A percentile compares a stretch with the other conserved stretches of the same genome.
Conservation (phyloP, 352 stramenopile species). For the Plasmopara viticola region DNA sequence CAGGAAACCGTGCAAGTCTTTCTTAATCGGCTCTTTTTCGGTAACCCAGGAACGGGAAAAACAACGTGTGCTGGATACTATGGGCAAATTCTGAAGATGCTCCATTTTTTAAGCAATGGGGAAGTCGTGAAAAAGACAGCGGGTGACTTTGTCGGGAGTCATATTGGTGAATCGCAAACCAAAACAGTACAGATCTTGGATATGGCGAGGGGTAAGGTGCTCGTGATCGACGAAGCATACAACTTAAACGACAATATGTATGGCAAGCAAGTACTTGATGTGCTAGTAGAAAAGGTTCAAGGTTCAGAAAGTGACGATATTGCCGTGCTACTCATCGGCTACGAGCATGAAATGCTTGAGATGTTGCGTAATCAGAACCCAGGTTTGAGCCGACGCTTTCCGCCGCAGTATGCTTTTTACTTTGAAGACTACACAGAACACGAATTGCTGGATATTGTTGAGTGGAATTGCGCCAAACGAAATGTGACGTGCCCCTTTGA, state of each 20-base stretch:
- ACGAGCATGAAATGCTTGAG: conserved; percentile 85
- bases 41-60: conserved; percentile 90
- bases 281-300: conserved; percentile 90
- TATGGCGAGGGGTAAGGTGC: conserved; percentile 78
- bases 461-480: conserved; percentile 43
- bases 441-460: conserved; percentile 75
- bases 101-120: conserved; percentile 88
- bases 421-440: conserved; percentile 91
- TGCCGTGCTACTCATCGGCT: conserved; percentile 89
- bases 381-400: conserved; percentile 83
- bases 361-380: conserved; percentile 89
- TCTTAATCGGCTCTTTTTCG: conserved; percentile 87
- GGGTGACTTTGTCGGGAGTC: conserved; percentile 76
- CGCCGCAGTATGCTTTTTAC: conserved; percentile 80
- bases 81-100: conserved; percentile 76
- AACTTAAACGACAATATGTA: conserved; percentile 70
- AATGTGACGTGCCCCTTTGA: conserved; percentile 45
- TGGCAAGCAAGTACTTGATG: conserved; percentile 76
- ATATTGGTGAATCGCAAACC: conserved; percentile 81
- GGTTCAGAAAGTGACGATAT: conserved; percentile 84
- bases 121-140: conserved; percentile 87
- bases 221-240: conserved; percentile 94
- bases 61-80: conserved; percentile 89
- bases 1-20: conserved; percentile 48
- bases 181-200: conserved; percentile 85